phyloP scores from a whole-genome alignment of 495 filamentous ascomycete genomes.

The Neurospora sp. region DNA sequence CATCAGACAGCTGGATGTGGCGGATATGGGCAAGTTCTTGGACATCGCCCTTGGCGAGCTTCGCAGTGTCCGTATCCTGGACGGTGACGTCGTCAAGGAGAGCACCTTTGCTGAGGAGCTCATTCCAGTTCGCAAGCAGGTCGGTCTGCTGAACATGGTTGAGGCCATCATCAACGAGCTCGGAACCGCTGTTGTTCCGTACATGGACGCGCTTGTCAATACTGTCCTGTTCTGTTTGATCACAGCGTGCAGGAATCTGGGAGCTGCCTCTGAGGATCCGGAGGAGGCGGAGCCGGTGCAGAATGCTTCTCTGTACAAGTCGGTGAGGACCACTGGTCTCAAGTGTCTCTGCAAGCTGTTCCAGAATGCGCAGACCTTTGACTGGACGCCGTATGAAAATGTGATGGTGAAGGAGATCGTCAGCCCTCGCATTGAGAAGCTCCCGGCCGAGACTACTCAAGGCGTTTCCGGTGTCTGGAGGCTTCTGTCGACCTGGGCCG shows the following conservation, averaged over 20 bases:
- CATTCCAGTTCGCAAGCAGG: constrained; percentile 62
- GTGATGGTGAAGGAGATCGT: constrained; percentile 65
- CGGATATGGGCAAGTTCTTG: constrained; percentile 69
- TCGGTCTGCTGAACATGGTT: constrained; percentile 83
- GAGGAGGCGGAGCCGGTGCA: constrained; percentile 39
- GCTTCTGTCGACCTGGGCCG: constrained; percentile 72
- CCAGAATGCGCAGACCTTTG: constrained; percentile 50
- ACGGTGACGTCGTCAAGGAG: constrained; percentile 38
- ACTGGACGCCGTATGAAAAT: constrained; percentile 62
- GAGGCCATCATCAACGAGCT: constrained; percentile 79
- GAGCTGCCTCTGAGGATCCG: constrained; percentile 27
- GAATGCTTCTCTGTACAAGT: constrained; percentile 52
- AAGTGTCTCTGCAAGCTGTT: constrained; percentile 75
- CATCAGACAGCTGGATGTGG: constrained; percentile 38
- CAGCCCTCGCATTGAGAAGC: constrained; percentile 63
- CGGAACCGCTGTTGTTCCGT: constrained; percentile 54
- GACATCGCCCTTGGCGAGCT: constrained; percentile 71
- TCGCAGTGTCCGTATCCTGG: constrained; percentile 42
- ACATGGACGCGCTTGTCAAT: constrained; percentile 54
- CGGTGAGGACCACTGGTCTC: constrained; percentile 60
- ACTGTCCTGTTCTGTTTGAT: constrained; percentile 71
- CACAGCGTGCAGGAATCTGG: constrained; percentile 51
- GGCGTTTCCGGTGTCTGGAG: constrained; percentile 73
- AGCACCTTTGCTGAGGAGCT: constrained; percentile 43
- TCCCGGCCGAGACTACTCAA: constrained; percentile 81